Evolutionary conservation across 2,329 filamentous ascomycete genomes (phyloP).

Genomic region (Fusarium sarcochroum): DNA sequence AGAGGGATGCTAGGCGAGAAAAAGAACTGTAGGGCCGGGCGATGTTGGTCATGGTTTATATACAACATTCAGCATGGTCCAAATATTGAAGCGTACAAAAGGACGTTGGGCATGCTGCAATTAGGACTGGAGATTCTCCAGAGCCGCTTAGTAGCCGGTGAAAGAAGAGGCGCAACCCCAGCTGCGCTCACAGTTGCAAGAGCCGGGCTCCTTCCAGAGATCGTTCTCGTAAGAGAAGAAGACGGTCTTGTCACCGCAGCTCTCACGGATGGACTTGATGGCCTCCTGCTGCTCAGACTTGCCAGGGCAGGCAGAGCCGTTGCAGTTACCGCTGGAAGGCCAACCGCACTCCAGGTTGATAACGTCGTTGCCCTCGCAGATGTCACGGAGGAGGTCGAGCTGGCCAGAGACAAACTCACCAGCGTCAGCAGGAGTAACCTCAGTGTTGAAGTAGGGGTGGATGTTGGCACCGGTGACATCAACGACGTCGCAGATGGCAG

Average conservation of each 20-base stretch:
- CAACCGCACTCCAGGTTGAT: constrained; percentile 94
- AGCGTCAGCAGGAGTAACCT: constrained; percentile 73
- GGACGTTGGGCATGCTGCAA: constrained; percentile 43
- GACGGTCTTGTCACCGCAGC: constrained; percentile 76
- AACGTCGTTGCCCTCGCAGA: constrained; percentile 80
- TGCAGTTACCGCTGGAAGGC: constrained; percentile 78
- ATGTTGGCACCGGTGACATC: constrained; percentile 89
- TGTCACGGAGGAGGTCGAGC: constrained; percentile 76
- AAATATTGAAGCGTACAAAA: constrained; percentile 32
- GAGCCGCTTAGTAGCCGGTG: constrained; percentile 31
- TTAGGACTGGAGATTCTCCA: constrained; percentile 18
- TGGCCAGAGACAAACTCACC: constrained; percentile 83
- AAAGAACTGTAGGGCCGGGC: constrained; percentile 43
- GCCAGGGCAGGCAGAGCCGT: constrained; percentile 81
- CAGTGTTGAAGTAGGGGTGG: constrained; percentile 93
- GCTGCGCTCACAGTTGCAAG: constrained; percentile 81
- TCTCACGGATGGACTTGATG: constrained; percentile 77
- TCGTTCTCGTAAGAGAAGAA: constrained; percentile 89
- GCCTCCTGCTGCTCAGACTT: constrained; percentile 76
- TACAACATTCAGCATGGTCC: constrained; percentile 50
- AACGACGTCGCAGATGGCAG: constrained; percentile 77
- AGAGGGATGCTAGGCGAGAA: constrained; percentile 25
- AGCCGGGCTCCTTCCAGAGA: constrained; percentile 81
- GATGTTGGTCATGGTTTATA: constrained; percentile 46
- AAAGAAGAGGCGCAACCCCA: constrained; percentile 72